Evolutionary conservation across 2,329 filamentous ascomycete genomes (phyloP).

Genomic region (Nakataea oryzae): DNA sequence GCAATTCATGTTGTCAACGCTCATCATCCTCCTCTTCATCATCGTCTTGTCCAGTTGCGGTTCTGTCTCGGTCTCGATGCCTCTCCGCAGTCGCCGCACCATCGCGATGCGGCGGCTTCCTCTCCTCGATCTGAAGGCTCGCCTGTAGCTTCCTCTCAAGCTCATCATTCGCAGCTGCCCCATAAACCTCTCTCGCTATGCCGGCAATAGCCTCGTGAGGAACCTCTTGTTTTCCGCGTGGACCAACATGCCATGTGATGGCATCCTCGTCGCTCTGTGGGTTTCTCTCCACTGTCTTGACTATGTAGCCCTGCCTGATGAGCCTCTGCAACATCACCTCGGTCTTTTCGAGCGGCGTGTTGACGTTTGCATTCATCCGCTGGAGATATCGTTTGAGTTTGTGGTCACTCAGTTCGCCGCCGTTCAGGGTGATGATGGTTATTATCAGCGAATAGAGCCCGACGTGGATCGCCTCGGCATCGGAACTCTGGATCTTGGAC

Average conservation of each 20-base stretch:
- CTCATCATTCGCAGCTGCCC: constrained; percentile 34
- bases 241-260: constrained; percentile 75
- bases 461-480: constrained; percentile 68
- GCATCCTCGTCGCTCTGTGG: constrained; percentile 58
- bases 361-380: constrained; percentile 64
- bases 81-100: neutral
- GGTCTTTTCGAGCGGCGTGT: constrained; percentile 43
- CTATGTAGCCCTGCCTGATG: constrained; percentile 73
- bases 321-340: constrained; percentile 66
- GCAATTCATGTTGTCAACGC: neutral
- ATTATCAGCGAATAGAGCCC: constrained; percentile 75
- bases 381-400: constrained; percentile 68
- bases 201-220: constrained; percentile 65
- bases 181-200: constrained; percentile 54
- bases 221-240: constrained; percentile 77
- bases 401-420: constrained; percentile 63
- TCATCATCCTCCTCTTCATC: neutral
- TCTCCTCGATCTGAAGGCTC: constrained; percentile 44
- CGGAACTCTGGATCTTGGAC: constrained; percentile 51
- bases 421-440: constrained; percentile 63
- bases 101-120: neutral
- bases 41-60: neutral
- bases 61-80: neutral
- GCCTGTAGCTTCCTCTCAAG: constrained; percentile 48
- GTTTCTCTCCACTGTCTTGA: constrained; percentile 58